These are phyloP conservation scores for Salix exigua DNA, from an alignment of 345 rosid genomes.

Conservation along the genomic window DNA sequence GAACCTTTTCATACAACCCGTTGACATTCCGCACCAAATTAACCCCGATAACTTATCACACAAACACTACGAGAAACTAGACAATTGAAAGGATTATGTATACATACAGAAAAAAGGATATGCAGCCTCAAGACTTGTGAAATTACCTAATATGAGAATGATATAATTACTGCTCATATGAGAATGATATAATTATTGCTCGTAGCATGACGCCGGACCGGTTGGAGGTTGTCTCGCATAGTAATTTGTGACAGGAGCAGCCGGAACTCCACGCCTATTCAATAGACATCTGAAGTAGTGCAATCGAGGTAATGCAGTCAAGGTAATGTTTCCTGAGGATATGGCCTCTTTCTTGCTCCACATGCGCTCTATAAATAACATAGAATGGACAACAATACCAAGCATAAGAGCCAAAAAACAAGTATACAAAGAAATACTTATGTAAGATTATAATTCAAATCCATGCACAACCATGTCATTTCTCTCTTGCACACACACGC, in stretches of 20 bases:
- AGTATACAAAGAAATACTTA: not conserved
- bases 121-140: slow-evolving; percentile 10
- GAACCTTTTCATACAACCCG: not conserved
- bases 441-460: not conserved
- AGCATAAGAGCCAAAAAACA: not conserved
- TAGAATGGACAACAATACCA: not conserved
- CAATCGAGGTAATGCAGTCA: slow-evolving; percentile 60
- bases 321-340: slow-evolving; percentile 41
- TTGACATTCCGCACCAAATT: not conserved
- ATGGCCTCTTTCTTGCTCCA: slow-evolving; percentile 70
- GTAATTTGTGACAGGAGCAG: slow-evolving; percentile 65
- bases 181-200: slow-evolving; percentile 37
- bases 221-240: slow-evolving; percentile 60
- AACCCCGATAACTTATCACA: not conserved
- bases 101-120: not conserved
- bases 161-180: slow-evolving; percentile 1
- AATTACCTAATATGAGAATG: not conserved
- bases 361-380: slow-evolving; percentile 50
- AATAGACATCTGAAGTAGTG: slow-evolving; percentile 87
- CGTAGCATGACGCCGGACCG: slow-evolving; percentile 82
- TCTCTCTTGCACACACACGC: not conserved
- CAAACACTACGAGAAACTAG: not conserved
- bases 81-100: not conserved
- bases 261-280: slow-evolving; percentile 72
- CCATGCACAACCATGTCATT: not conserved